phyloP scores from a whole-genome alignment of 2,329 filamentous ascomycete genomes.

The Orbilia oligospora region DNA sequence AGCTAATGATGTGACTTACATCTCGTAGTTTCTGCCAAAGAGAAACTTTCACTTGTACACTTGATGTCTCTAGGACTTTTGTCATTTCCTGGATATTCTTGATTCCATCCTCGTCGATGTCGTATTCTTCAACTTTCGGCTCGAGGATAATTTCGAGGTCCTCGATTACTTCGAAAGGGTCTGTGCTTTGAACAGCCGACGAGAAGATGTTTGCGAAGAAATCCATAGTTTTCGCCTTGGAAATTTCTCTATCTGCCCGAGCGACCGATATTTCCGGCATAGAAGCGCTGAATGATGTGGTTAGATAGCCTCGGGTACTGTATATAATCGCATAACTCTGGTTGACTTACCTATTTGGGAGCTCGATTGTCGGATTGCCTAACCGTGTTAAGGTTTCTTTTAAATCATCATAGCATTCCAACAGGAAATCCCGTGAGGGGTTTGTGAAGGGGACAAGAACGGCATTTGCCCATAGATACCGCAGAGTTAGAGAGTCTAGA shows the following conservation, averaged over 20 bases:
- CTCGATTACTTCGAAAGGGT: constrained; percentile 88
- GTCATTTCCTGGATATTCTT: constrained; percentile 80
- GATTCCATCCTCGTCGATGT: constrained; percentile 67
- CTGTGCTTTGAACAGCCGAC: constrained; percentile 76
- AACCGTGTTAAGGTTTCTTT: constrained; percentile 71
- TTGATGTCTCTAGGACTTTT: constrained; percentile 85
- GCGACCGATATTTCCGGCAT: constrained; percentile 88
- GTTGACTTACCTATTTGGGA: constrained; percentile 67
- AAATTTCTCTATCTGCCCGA: constrained; percentile 91
- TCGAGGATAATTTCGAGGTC: constrained; percentile 93
- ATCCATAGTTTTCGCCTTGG: constrained; percentile 93
- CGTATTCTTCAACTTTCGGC: constrained; percentile 68
- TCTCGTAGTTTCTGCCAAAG: constrained; percentile 89
- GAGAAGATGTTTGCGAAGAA: constrained; percentile 94
- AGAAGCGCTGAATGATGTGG: constrained; percentile 71
- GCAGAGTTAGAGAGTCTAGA: constrained; percentile 62
- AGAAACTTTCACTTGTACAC: constrained; percentile 85
- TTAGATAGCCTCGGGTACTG: background rate
- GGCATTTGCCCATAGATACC: constrained; percentile 78
- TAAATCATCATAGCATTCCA: constrained; percentile 70
- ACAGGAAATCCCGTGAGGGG: constrained; percentile 62
- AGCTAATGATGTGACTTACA: constrained; percentile 7
- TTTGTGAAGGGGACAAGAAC: constrained; percentile 67
- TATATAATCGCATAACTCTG: background rate
- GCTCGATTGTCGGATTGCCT: constrained; percentile 71